phyloP scores from a whole-genome alignment of 1,284 basidiomycete genomes.

The Cryptococcus sp. region DNA sequence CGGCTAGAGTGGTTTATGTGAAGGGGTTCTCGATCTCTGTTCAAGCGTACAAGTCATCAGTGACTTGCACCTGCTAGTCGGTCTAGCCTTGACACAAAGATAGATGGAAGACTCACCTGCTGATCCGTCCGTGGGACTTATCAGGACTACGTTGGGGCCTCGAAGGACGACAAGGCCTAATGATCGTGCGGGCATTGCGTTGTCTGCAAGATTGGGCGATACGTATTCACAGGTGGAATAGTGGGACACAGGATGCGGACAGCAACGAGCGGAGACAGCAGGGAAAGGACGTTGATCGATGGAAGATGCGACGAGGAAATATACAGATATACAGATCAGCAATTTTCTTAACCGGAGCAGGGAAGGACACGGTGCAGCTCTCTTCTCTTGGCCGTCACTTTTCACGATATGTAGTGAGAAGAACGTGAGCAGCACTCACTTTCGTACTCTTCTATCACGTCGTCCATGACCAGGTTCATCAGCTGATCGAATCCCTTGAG shows the following conservation, averaged over 20 bases:
- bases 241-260: background rate
- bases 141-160: slow-evolving; percentile 86
- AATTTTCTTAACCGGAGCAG: too few species aligned
- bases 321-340: too few species aligned
- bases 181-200: slow-evolving; percentile 63
- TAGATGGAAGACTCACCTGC: slow-evolving; percentile 57
- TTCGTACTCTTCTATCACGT: slow-evolving; percentile 54
- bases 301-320: too few species aligned
- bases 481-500: slow-evolving; percentile 97
- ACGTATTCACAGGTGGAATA: background rate
- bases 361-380: too few species aligned
- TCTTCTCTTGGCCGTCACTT: too few species aligned
- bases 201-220: slow-evolving; percentile 57
- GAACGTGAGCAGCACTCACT: slow-evolving; percentile 38
- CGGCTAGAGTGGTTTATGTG: slow-evolving; percentile 13
- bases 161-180: slow-evolving; percentile 85
- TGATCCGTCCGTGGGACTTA: slow-evolving; percentile 89
- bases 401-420: too few species aligned
- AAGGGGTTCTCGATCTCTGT: slow-evolving; percentile 55
- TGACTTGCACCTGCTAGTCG: too few species aligned
- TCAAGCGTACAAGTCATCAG: background rate
- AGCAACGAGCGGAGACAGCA: too few species aligned
- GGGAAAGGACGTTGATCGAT: too few species aligned
- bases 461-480: slow-evolving; percentile 75
- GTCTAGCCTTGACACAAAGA: background rate